Evolutionary conservation across 345 rosid species (phyloP).

Genomic region (Lepidium sativum): DNA sequence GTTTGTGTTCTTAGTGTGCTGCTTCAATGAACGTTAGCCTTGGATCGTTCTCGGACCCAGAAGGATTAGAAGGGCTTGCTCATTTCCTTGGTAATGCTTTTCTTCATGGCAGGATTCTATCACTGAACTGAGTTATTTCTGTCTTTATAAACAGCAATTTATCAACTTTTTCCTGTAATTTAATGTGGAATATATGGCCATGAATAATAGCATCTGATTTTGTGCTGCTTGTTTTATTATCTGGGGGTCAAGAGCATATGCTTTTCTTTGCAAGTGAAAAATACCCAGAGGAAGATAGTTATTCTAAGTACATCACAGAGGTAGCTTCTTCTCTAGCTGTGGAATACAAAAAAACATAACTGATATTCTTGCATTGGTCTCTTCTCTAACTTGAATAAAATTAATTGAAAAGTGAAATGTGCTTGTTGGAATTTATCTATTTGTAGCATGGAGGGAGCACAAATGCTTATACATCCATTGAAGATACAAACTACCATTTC

Average conservation of each 20-base stretch:
- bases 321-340: slow-evolving; percentile 22
- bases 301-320: slow-evolving; percentile 63
- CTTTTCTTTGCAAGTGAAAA: slow-evolving; percentile 87
- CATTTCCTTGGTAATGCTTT: slow-evolving; percentile 68
- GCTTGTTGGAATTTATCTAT: background rate
- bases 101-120: background rate
- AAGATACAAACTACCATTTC: slow-evolving; percentile 63
- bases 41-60: slow-evolving; percentile 70
- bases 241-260: slow-evolving; percentile 66
- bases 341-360: background rate
- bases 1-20: slow-evolving; percentile 52
- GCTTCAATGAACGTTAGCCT: slow-evolving; percentile 80
- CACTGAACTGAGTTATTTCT: background rate
- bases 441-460: slow-evolving; percentile 80
- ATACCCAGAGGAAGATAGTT: slow-evolving; percentile 79
- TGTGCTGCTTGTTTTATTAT: background rate
- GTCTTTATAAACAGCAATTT: background rate
- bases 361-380: background rate
- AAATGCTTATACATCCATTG: slow-evolving; percentile 72
- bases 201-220: background rate
- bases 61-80: slow-evolving; percentile 84
- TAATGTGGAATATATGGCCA: background rate
- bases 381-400: background rate
- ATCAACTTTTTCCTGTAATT: background rate
- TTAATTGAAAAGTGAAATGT: background rate